These are phyloP conservation scores for Nissolia schottii DNA, from an alignment of 306 rosid genomes.

Conservation along the genomic window DNA sequence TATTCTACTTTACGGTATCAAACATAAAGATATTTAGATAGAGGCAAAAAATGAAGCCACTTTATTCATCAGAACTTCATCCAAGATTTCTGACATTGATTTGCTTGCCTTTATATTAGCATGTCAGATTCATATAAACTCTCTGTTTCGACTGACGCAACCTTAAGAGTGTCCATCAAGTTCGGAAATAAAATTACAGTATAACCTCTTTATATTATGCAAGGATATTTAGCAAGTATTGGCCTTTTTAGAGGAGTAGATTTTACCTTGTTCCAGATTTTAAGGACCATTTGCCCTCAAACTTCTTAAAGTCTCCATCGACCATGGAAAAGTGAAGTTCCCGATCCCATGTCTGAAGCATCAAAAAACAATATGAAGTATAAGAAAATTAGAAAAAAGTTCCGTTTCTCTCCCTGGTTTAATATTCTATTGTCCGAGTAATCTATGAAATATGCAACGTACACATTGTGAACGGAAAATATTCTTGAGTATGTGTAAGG, in stretches of 20 bases:
- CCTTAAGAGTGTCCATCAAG: background rate
- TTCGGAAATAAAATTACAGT: conserved; percentile 6
- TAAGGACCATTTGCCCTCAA: conserved; percentile 92
- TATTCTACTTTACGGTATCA: background rate
- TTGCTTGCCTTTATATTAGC: background rate
- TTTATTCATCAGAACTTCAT: conserved; percentile 1
- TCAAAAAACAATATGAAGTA: background rate
- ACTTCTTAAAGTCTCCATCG: conserved; percentile 94
- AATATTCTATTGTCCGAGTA: background rate
- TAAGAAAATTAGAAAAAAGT: conserved; percentile 13
- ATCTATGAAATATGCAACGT: background rate
- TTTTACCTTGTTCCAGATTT: conserved; percentile 72
- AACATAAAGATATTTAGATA: background rate
- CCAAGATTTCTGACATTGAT: background rate
- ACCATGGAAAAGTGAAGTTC: conserved; percentile 95
- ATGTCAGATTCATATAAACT: background rate
- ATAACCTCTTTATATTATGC: background rate
- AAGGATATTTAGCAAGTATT: background rate
- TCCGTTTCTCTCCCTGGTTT: background rate
- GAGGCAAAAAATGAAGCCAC: conserved; percentile 2
- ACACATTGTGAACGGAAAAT: background rate
- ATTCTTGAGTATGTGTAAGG: background rate
- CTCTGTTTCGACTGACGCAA: background rate
- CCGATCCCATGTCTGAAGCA: conserved; percentile 66
- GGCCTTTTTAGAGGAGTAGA: conserved; percentile 17